Base-by-base conservation (phyloP, 2,329 filamentous ascomycete genomes). In the Sarocladium kiliense region DNA sequence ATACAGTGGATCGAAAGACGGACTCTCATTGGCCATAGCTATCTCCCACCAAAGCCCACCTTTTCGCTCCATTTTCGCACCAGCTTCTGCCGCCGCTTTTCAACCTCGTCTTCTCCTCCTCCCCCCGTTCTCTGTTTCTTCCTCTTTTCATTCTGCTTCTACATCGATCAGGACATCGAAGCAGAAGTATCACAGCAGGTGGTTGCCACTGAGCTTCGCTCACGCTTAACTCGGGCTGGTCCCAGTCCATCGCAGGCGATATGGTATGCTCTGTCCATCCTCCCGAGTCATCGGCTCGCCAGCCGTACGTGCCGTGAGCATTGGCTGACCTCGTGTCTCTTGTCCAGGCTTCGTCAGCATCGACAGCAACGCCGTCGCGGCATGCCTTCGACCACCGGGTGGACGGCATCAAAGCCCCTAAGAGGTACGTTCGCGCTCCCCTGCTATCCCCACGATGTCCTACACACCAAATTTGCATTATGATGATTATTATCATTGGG, bases 401-500 rank as follows among this genome's bases (percentile, higher is more conserved):
- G 56, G 87, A 92, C 63, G 87, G 92, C 62, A 84, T 92, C 64
- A 93, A 91, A 67, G 85, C 90, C 50, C 88, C 89, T 32, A 99
- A 97, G 74, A 90, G 86, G 94, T 96, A 86, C 75, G 87, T 81
- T 56, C 25, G 19, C 37, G 21, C 14, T 21, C 12, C 27, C 10
- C 50, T 56, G 32, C 21, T 5, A 25, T 55, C 21, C 50, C 57
- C 26, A 32, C 19, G 53, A 54, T 53, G 27, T 36, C 42, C 47
- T 34, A 21, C n/a, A 26, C 42, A 12, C 32, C 51, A 23, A 18
- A 21, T n/a, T 12, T 50, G 60, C 62, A 61, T 76, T 64, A 77
- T 84, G 79, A 96, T 96, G 92, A 95, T 89, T 78, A 80, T 80
- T 86, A 86, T 89, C 87, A 95, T 96, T 99, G 94, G 94, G 94